phyloP scores from a whole-genome alignment of 805 yeast species.

The Grigorovia humatica region DNA sequence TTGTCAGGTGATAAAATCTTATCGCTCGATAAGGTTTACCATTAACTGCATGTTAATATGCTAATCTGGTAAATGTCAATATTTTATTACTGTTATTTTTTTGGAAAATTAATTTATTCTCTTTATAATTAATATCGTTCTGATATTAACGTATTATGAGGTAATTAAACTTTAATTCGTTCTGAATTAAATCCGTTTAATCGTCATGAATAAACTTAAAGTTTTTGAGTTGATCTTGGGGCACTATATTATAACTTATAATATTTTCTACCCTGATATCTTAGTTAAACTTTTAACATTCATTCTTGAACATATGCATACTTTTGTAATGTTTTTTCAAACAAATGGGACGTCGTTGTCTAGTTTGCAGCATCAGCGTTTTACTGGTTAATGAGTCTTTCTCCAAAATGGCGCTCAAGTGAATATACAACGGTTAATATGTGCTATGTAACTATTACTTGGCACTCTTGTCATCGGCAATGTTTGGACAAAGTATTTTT shows the following conservation, averaged over 20 bases:
- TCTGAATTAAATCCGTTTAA: not conserved
- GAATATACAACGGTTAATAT: too few species aligned
- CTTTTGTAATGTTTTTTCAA: too few species aligned
- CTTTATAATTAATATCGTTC: not conserved
- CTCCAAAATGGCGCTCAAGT: too few species aligned
- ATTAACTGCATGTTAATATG: not conserved
- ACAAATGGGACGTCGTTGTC: too few species aligned
- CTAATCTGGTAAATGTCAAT: not conserved
- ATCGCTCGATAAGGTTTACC: not conserved
- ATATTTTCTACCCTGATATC: not conserved
- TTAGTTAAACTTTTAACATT: not conserved
- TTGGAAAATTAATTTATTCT: not conserved
- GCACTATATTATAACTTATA: not conserved
- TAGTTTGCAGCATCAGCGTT: too few species aligned
- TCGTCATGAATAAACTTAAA: not conserved
- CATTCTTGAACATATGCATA: not conserved
- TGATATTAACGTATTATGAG: not conserved
- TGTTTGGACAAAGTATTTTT: too few species aligned
- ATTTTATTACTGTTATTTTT: not conserved
- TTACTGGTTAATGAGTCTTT: too few species aligned
- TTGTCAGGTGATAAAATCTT: not conserved
- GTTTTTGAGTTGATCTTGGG: not conserved
- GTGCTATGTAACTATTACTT: too few species aligned
- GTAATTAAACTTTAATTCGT: not conserved
- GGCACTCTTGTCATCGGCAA: too few species aligned